phyloP scores from a whole-genome alignment of 2,329 filamentous ascomycete species.

The Amylocarpus encephaloides region DNA sequence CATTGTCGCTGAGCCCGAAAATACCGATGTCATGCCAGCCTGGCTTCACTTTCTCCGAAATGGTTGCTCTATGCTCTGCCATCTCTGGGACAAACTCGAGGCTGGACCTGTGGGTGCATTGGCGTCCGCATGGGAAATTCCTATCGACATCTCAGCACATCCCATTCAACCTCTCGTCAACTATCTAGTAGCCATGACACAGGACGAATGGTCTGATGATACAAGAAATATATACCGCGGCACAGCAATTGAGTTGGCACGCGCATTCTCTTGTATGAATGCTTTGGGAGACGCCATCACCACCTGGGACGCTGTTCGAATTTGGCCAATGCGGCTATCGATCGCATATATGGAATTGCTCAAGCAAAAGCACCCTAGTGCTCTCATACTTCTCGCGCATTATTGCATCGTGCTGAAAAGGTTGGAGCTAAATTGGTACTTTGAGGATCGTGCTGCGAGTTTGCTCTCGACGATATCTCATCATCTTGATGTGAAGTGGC shows the following conservation, averaged over 20 bases:
- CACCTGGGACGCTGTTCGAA: conserved; percentile 17
- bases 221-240: conserved; percentile 8
- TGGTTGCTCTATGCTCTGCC: conserved; percentile 17
- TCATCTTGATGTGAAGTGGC: conserved; percentile 9
- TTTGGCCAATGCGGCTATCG: conserved; percentile 17
- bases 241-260: conserved; percentile 11
- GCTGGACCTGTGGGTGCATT: conserved; percentile 9
- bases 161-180: background rate
- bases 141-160: conserved; percentile 6
- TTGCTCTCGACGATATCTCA: conserved; percentile 3
- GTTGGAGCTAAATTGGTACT: conserved; percentile 18
- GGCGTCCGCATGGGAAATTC: conserved; percentile 11
- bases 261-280: conserved; percentile 11
- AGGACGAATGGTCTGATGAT: conserved; percentile 3
- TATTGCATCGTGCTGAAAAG: conserved; percentile 19
- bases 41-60: conserved; percentile 19
- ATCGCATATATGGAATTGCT: conserved; percentile 13
- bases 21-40: conserved; percentile 8
- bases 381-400: conserved; percentile 20
- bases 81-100: conserved; percentile 13
- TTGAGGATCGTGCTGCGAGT: conserved; percentile 11
- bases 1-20: conserved; percentile 1
- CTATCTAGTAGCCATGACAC: conserved; percentile 4
- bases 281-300: conserved; percentile 6
- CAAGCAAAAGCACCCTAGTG: conserved; percentile 9